Base-by-base conservation (phyloP, 495 filamentous ascomycete genomes). In the Aspergillus ostianus region DNA sequence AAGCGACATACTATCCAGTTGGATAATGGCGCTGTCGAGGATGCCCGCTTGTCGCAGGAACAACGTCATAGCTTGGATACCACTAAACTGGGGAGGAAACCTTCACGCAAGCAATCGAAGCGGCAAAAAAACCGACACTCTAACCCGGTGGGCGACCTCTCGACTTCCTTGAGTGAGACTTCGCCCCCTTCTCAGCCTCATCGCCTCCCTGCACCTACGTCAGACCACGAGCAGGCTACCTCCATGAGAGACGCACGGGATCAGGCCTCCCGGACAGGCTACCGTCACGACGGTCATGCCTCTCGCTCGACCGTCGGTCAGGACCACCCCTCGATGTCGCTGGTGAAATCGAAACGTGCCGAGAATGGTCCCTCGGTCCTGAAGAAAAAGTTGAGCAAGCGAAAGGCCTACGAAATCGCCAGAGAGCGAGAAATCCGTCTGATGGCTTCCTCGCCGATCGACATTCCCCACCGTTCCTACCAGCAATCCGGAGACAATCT, bases 361-460 rank as follows among this genome's bases (percentile, higher is more conserved):
- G 82, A 77, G 69, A 71, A 79, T 75, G 78, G 68, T 6, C 73
- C 77, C 2, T 74, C 74, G 20, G 76, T 88, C 23, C 72, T 85
- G 44, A 83, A 86, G 30, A 85, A 87, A 51, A 89, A 84, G 64
- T 86, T 90, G 17, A 94, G 88, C 78, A 96, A 92, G 74, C 82
- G 88, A 56, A 87, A 88, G 55, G 84, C 85, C 36, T 74, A 88
- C 44, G 89, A 95, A 57, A 84, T 85, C 67, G 79, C 84, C 55
- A 82, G 92, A 18, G 92, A 95, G 70, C 89, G 89, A 55, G 91
- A 97, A 73, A 91, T 97, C 63, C 86, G 86, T 59, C 82, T 89
- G n/a, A 88, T 97, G 86, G 88, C 78, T 57, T 82, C 87, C 47
- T 73, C 71, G 20, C 85, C 85, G 29, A 83, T 91, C 47, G 80